Percentiles rank a stretch among this genome's conserved stretches.
These are phyloP conservation scores for Nepenthes alata DNA, from an alignment of 179 eudicot genomes.

Conservation along the genomic window DNA sequence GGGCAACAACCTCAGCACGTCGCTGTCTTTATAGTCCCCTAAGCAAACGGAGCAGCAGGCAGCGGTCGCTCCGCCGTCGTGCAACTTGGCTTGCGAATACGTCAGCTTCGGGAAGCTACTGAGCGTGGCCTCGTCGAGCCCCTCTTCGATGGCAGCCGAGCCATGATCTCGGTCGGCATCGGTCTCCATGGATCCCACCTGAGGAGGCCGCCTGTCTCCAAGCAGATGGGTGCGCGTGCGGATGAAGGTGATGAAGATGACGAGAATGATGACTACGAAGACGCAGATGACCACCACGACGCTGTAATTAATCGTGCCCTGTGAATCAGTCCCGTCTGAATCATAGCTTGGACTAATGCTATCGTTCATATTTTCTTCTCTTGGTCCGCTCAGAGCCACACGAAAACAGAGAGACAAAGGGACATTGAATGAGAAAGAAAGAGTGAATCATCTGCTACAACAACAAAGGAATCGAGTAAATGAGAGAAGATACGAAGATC, in stretches of 20 bases:
- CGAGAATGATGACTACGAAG: conserved; percentile 3
- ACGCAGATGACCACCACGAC: conserved; percentile 10
- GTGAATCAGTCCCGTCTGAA: neutral
- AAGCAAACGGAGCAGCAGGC: conserved; percentile 34
- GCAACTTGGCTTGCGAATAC: conserved; percentile 17
- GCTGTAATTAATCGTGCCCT: conserved; percentile 3
- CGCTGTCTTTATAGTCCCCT: conserved; percentile 31
- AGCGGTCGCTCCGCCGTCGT: neutral
- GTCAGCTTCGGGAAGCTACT: conserved; percentile 18
- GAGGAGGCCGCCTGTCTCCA: neutral
- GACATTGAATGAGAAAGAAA: too few relatives aligned
- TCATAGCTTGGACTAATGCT: too few relatives aligned
- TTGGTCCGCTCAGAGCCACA: too few relatives aligned
- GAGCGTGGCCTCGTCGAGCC: conserved; percentile 29
- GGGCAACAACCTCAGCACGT: conserved; percentile 34
- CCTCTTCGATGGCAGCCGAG: neutral
- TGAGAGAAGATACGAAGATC: too few relatives aligned
- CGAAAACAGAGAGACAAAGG: too few relatives aligned
- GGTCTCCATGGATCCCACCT: neutral
- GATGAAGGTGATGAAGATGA: conserved; percentile 11
- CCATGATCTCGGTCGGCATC: neutral
- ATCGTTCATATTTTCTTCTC: too few relatives aligned
- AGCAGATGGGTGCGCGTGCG: conserved; percentile 8
- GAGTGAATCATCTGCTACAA: too few relatives aligned
- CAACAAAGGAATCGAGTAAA: too few relatives aligned